Conservation (phyloP, 192 early-diverging fungal species). For the Tieghemiomyces parasiticus region DNA sequence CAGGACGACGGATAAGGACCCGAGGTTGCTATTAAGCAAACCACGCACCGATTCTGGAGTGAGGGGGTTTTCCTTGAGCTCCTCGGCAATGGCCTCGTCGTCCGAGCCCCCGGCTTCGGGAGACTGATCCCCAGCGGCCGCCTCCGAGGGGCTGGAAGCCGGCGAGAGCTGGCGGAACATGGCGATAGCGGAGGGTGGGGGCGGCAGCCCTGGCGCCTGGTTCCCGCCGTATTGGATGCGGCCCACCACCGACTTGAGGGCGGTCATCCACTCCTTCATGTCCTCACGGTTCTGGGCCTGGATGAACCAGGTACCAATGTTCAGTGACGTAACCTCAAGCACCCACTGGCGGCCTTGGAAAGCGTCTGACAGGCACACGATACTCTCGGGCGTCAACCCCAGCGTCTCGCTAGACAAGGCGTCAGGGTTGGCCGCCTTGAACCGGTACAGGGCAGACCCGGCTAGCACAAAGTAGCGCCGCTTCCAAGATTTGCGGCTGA, state of each 20-base stretch:
- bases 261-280: conserved; percentile 8
- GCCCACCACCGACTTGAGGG: neutral
- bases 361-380: conserved; percentile 7
- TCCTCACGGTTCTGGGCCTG: conserved; percentile 3
- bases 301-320: conserved; percentile 6
- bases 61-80: conserved; percentile 4
- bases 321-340: conserved; percentile 1
- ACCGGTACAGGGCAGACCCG: conserved; percentile 8
- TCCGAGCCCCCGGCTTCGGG: neutral
- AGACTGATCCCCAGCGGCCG: neutral
- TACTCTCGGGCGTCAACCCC: neutral
- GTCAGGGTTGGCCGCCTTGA: neutral
- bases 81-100: neutral
- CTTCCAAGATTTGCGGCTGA: conserved; percentile 5
- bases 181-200: neutral
- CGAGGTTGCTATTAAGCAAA: neutral
- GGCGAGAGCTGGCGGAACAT: conserved; percentile 2
- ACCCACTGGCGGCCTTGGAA: neutral
- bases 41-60: conserved; percentile 5
- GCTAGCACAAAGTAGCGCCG: conserved; percentile 1
- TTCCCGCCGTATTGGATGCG: neutral
- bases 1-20: neutral
- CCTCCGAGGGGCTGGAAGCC: neutral
- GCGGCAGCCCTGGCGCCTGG: neutral
- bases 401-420: conserved; percentile 2